Evolutionary conservation across 805 yeast genomes (phyloP).

Genomic region (Ogataea populi-albae): DNA sequence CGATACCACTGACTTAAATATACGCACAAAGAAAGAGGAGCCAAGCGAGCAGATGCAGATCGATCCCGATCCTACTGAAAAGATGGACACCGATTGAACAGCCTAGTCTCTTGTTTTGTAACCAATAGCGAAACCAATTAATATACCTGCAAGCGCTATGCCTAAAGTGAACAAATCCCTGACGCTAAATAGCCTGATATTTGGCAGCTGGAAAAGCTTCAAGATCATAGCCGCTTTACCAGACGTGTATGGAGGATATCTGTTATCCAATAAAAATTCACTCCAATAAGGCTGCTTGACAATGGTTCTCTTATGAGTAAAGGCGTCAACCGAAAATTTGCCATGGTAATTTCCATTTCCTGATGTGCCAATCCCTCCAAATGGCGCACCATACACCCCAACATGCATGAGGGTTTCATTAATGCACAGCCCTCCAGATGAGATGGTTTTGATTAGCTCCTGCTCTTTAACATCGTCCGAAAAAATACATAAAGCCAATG

Average conservation of each 20-base stretch:
- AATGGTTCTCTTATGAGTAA: conserved; percentile 71
- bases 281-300: conserved; percentile 59
- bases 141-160: background rate
- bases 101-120: too few species aligned
- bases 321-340: conserved; percentile 59
- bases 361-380: conserved; percentile 87
- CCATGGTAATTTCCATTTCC: conserved; percentile 89
- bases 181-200: background rate
- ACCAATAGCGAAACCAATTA: conserved; percentile 7
- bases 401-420: conserved; percentile 78
- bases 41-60: background rate
- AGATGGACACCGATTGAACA: too few species aligned
- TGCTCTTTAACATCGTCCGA: conserved; percentile 46
- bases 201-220: conserved; percentile 10
- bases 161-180: conserved; percentile 4
- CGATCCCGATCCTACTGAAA: too few species aligned
- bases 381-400: conserved; percentile 65
- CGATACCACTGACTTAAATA: background rate
- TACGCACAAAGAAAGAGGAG: background rate
- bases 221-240: conserved; percentile 24
- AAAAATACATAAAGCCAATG: conserved; percentile 77
- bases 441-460: conserved; percentile 47
- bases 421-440: conserved; percentile 70
- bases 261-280: conserved; percentile 54
- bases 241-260: conserved; percentile 61